Conservation (phyloP, 2,329 filamentous ascomycete species). For the Cryphonectria nitschkei region DNA sequence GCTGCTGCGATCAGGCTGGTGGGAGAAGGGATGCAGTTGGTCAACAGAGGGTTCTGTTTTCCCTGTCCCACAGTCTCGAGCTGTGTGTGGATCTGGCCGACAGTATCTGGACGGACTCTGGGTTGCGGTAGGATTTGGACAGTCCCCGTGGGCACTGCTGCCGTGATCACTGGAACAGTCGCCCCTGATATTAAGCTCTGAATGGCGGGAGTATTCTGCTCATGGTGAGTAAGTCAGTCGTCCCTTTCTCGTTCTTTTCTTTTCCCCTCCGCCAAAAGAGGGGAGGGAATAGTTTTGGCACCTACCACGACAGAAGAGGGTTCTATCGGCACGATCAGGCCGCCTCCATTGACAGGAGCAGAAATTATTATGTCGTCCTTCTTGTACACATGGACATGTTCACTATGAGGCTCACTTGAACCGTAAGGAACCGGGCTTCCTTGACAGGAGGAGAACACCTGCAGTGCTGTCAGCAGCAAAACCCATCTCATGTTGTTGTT, state of each 20-base stretch:
- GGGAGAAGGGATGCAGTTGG: constrained; percentile 27
- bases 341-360: background rate
- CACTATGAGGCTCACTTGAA: background rate
- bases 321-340: background rate
- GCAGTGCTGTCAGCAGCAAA: constrained; percentile 26
- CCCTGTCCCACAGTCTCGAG: constrained; percentile 36
- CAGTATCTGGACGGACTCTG: constrained; percentile 36
- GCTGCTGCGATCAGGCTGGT: constrained; percentile 17
- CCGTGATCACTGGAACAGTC: constrained; percentile 39
- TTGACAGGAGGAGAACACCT: constrained; percentile 22
- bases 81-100: constrained; percentile 39
- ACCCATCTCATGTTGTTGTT: constrained; percentile 23
- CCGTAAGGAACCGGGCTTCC: background rate
- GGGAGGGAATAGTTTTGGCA: no score
- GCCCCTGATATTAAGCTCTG: constrained; percentile 17
- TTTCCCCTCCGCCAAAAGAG: background rate
- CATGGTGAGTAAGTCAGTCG: background rate
- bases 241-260: background rate
- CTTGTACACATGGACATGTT: background rate
- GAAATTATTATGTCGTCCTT: background rate
- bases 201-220: constrained; percentile 16
- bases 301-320: background rate
- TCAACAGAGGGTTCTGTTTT: constrained; percentile 34
- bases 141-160: constrained; percentile 36
- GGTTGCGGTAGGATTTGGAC: constrained; percentile 41